These are phyloP conservation scores for Coccomyxa sp. DNA, from an alignment of 139 green algal species.

Conservation along the genomic window DNA sequence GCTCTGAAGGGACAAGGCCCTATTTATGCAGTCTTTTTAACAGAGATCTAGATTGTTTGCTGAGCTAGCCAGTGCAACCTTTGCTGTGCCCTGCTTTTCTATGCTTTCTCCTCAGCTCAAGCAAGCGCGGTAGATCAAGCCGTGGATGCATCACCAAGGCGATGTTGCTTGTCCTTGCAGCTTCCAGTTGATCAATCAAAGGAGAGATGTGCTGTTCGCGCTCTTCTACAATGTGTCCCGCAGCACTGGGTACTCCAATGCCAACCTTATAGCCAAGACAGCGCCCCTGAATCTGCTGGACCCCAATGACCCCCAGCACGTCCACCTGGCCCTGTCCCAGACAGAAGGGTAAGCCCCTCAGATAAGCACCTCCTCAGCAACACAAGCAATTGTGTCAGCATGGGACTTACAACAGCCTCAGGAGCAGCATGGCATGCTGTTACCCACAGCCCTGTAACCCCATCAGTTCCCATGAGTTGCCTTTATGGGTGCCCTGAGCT, in stretches of 20 bases:
- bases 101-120: not conserved
- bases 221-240: slow-evolving; percentile 27
- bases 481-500: too few relatives aligned
- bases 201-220: slow-evolving; percentile 29
- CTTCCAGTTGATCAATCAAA: slow-evolving; percentile 52
- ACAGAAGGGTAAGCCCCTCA: not conserved
- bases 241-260: slow-evolving; percentile 13
- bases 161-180: too few relatives aligned
- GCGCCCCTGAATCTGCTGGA: slow-evolving; percentile 16
- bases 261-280: slow-evolving; percentile 23
- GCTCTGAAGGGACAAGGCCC: not conserved
- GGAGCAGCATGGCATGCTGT: too few relatives aligned
- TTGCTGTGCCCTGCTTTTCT: not conserved
- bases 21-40: too few relatives aligned
- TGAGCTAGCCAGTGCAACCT: not conserved
- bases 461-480: too few relatives aligned
- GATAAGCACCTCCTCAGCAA: too few relatives aligned
- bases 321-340: slow-evolving; percentile 14
- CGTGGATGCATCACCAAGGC: too few relatives aligned
- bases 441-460: too few relatives aligned
- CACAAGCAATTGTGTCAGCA: too few relatives aligned
- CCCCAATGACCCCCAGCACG: slow-evolving; percentile 31
- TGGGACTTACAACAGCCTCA: too few relatives aligned
- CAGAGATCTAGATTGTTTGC: too few relatives aligned
- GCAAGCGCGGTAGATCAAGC: too few relatives aligned